Base-by-base conservation (phyloP, 1,284 basidiomycete genomes). In the Cryptococcus sp. region DNA sequence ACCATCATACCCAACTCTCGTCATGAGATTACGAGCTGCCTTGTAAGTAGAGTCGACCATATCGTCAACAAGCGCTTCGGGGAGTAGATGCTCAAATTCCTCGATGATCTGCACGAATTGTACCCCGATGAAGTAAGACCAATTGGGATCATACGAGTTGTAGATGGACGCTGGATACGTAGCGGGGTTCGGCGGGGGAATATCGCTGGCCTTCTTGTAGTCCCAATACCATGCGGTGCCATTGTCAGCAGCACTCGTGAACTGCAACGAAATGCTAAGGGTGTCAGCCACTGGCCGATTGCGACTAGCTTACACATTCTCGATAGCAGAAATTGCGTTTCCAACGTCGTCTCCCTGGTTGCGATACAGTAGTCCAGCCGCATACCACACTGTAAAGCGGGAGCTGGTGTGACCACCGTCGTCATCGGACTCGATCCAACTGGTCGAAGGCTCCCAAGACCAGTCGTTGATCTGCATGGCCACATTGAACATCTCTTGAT, bases 101-200 rank as follows among this genome's bases (percentile, higher is more conserved):
- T 54, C 55, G 35, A 64, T 47, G 59, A 59, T 59, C 41, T 64
- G 62, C 7, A 64, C 59, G 31, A 64, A 56, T 39, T 54, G 52
- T 7, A 59, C 15, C 25, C 62, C 62, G 46, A 61, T 49, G 46
- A 64, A 64, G 56, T 54, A 64, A 1, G 59, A 44, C 62, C 62
- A 64, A 42, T 64, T 64, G n/a, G 62, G 62, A 35, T 64, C 62
- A 40, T 64, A 64, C 5, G 62, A 50, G 35, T 46, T 20, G 56
- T 64, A 60, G 51, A 61, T 64, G 16, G 19, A 25, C 11, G 59
- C 47, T 13, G 55, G 52, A 39, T 47, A 64, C 40, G 61, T 64
- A 3, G 27, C 42, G n/a, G 25, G 5, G 51, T 64, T 64, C 40
- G 61, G 61, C 20, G 31, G 6, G 27, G 59, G 59, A 4, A 60